Conservation (phyloP, 352 stramenopile genomes). For the Globisporangium radiosum region DNA sequence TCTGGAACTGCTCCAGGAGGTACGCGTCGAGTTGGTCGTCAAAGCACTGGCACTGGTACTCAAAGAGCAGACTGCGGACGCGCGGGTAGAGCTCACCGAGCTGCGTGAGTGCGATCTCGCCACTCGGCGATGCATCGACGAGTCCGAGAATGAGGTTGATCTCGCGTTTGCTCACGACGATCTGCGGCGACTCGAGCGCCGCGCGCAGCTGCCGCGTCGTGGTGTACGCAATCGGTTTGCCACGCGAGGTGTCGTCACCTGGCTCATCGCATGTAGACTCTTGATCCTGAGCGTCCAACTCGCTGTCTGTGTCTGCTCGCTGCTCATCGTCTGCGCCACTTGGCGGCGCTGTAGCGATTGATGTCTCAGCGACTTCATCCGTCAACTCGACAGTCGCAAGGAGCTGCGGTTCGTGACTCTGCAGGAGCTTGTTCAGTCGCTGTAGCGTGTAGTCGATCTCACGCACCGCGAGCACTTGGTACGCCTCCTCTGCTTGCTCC, state of each 20-base stretch:
- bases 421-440: constrained; percentile 29
- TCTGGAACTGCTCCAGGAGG: constrained; percentile 40
- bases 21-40: constrained; percentile 29
- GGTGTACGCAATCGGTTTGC: constrained; percentile 23
- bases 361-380: constrained; percentile 10
- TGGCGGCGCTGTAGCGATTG: constrained; percentile 5
- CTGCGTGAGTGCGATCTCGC: constrained; percentile 26
- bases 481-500: constrained; percentile 21
- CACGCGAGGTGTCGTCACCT: constrained; percentile 3
- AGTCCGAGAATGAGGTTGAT: constrained; percentile 49
- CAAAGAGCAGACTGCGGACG: constrained; percentile 48
- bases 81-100: constrained; percentile 34
- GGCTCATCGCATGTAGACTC: not conserved
- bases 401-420: constrained; percentile 19
- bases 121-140: constrained; percentile 17
- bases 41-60: constrained; percentile 49
- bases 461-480: constrained; percentile 20
- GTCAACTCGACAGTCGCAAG: not conserved
- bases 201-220: constrained; percentile 35
- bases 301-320: constrained; percentile 7
- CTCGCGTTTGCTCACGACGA: constrained; percentile 50
- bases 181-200: constrained; percentile 38
- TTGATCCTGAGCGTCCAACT: constrained; percentile 4
- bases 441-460: constrained; percentile 40
- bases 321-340: not conserved